These are phyloP conservation scores for Tetrapisispora phaffii DNA, from an alignment of 805 yeast species.

Conservation along the genomic window DNA sequence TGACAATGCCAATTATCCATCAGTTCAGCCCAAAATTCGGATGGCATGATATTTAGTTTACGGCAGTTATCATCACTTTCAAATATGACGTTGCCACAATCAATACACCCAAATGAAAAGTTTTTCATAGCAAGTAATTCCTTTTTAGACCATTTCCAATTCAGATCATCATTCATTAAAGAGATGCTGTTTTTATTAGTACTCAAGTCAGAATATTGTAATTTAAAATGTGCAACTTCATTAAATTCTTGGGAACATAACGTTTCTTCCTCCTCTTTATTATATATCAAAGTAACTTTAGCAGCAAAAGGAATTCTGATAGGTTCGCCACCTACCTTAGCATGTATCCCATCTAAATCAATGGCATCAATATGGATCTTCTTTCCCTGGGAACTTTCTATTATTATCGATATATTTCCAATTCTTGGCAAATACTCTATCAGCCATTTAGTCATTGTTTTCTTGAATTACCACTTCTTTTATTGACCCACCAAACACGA, in stretches of 20 bases:
- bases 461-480: background rate
- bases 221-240: background rate
- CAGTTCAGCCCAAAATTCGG: slow-evolving; percentile 87
- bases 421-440: slow-evolving; percentile 11
- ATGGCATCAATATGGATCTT: background rate
- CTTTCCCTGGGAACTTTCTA: slow-evolving; percentile 8
- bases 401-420: slow-evolving; percentile 11
- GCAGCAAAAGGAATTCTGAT: slow-evolving; percentile 6
- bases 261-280: background rate
- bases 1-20: slow-evolving; percentile 99
- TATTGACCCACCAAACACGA: too few relatives aligned
- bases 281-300: background rate
- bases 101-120: slow-evolving; percentile 11
- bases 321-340: too few relatives aligned
- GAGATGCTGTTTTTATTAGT: background rate
- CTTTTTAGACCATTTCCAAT: slow-evolving; percentile 20
- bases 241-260: background rate
- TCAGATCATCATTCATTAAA: slow-evolving; percentile 8
- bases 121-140: slow-evolving; percentile 5
- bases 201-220: background rate
- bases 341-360: background rate
- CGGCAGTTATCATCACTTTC: slow-evolving; percentile 8
- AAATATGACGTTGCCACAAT: slow-evolving; percentile 9
- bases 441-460: background rate
- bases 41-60: slow-evolving; percentile 56